A percentile compares a stretch with the other conserved stretches of the same genome.
Conservation (phyloP, 1,284 basidiomycete species). For the Naganishia sp. region DNA sequence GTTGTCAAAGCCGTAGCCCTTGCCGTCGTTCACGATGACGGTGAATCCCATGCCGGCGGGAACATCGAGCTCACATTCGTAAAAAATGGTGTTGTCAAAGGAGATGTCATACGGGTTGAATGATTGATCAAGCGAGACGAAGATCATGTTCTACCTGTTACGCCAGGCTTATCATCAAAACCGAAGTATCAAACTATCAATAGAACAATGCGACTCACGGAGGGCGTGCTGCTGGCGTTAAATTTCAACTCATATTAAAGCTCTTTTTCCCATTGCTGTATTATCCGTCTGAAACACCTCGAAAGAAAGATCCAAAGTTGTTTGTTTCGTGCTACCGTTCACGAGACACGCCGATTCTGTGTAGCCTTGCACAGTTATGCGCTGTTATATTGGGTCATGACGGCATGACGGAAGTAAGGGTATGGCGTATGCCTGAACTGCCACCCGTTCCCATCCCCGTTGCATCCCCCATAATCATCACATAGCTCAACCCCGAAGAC, state of each 20-base stretch:
- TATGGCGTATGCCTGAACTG: constrained; percentile 18
- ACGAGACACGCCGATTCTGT: constrained; percentile 19
- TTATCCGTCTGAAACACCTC: constrained; percentile 24
- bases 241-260: constrained; percentile 19
- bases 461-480: constrained; percentile 31
- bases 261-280: constrained; percentile 28
- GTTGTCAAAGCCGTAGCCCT: constrained; percentile 32
- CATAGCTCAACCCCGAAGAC: constrained; percentile 29
- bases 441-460: constrained; percentile 30
- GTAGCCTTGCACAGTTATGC: constrained; percentile 29
- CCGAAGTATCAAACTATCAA: neutral
- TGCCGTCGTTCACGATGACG: constrained; percentile 33
- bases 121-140: constrained; percentile 28
- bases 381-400: neutral
- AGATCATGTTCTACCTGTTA: constrained; percentile 33
- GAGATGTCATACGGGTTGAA: constrained; percentile 32
- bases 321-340: constrained; percentile 16
- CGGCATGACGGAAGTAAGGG: too few relatives aligned
- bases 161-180: neutral
- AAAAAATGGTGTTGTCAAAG: constrained; percentile 5
- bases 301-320: constrained; percentile 18
- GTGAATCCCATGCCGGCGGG: constrained; percentile 29
- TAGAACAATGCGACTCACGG: constrained; percentile 4
- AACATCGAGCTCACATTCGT: constrained; percentile 29
- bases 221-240: neutral